Conservation (phyloP, 2,329 filamentous ascomycete genomes). For the Grosmannia huntii region DNA sequence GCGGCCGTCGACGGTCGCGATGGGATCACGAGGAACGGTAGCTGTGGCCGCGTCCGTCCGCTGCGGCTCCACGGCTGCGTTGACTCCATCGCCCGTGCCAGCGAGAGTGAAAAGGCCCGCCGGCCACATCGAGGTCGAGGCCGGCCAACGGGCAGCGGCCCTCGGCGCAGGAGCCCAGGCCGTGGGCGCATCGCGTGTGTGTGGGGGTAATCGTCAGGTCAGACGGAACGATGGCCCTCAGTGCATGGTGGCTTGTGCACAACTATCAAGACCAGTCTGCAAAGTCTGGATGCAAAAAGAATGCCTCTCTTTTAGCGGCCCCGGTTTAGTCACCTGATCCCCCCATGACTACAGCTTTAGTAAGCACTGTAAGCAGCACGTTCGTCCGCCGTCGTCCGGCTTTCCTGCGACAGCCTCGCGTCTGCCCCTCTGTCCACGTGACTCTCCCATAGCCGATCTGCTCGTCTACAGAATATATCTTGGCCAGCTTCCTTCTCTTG, state of each 20-base stretch:
- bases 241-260: background rate
- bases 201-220: background rate
- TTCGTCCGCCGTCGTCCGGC: too few species aligned
- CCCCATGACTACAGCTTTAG: too few species aligned
- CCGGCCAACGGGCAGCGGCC: background rate
- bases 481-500: too few species aligned
- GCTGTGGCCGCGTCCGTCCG: slow-evolving; percentile 24
- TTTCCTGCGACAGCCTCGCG: too few species aligned
- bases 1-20: slow-evolving; percentile 7
- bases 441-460: background rate
- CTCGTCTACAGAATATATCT: background rate
- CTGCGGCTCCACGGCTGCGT: slow-evolving; percentile 1
- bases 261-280: too few species aligned
- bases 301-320: too few species aligned
- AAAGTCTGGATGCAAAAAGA: too few species aligned
- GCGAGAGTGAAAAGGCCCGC: slow-evolving; percentile 5
- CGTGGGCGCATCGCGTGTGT: background rate
- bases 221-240: background rate
- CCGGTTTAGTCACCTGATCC: too few species aligned
- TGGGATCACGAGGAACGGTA: slow-evolving; percentile 37
- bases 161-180: background rate
- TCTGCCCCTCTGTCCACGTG: too few species aligned
- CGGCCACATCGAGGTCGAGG: background rate
- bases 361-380: too few species aligned
- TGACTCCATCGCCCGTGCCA: background rate